These are phyloP conservation scores for Monosporascus sp. DNA, from an alignment of 2,329 filamentous ascomycete species.

Conservation along the genomic window DNA sequence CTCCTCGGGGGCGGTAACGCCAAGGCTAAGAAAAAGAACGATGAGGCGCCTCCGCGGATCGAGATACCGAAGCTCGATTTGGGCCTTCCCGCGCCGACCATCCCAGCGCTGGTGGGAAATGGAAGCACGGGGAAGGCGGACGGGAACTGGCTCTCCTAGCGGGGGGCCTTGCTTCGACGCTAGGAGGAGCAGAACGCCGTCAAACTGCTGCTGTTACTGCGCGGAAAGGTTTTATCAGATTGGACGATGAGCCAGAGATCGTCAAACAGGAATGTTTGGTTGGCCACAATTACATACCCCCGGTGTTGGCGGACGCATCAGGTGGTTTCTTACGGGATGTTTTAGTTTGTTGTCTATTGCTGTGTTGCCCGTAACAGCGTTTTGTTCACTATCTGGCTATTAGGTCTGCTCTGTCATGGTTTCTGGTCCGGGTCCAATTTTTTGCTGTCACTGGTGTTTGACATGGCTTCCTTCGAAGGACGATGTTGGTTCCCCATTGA, in stretches of 20 bases:
- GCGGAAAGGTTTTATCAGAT: neutral
- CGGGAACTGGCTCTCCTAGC: slow-evolving; percentile 27
- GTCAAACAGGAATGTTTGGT: no score
- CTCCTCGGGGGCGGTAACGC: slow-evolving; percentile 26
- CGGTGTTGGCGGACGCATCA: no score
- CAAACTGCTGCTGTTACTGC: neutral
- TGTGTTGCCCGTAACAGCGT: no score
- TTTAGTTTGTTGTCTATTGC: no score
- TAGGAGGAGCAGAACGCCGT: slow-evolving; percentile 2
- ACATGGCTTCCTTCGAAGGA: no score
- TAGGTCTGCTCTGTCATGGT: no score
- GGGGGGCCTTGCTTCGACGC: slow-evolving; percentile 11
- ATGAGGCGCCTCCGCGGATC: slow-evolving; percentile 51
- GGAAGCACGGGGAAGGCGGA: slow-evolving; percentile 7
- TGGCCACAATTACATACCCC: no score
- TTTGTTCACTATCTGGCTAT: no score
- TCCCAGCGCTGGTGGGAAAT: slow-evolving; percentile 1
- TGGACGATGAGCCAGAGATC: neutral
- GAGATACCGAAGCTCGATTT: slow-evolving; percentile 55
- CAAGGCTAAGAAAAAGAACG: slow-evolving; percentile 34
- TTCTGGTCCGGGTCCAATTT: no score
- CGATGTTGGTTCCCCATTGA: no score
- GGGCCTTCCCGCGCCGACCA: slow-evolving; percentile 26
- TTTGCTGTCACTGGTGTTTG: no score
- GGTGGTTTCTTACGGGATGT: no score